Evolutionary conservation across 176 grass and related monocot genomes (phyloP), one percentile per base, ranked within the genome.

Genomic region (Zoysia japonica): DNA sequence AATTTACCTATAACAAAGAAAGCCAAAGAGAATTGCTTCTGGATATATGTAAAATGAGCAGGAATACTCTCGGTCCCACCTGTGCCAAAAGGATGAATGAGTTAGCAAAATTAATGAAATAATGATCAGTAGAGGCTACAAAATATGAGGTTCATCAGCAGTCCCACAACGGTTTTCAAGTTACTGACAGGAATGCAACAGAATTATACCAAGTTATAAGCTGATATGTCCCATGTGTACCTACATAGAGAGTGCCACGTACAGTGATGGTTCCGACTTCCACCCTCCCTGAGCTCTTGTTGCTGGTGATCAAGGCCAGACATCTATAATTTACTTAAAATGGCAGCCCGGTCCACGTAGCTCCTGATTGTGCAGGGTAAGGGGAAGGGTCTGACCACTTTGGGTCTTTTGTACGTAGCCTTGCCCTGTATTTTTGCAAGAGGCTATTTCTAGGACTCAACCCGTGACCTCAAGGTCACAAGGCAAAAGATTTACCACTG

Each of bases 61-160:
- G 11, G 11, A 39, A 75, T 42, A 61, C 1, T 9, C 53, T 35
- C 12, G 11, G 56, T 80, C 52, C 70, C 28, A 16, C 14, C 16
- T 74, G 50, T 74, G 50, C 35, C 50, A 59, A 35, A 59, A 74
- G 42, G 76, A 80, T 74, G 68, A 65, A 80, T 16, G 17, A 67
- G 61, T 67, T 47, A 68, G 61, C 65, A 53, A 2, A 59, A 19
- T 16, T 45, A 1, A 64, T 19, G 4, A 76, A 47, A 3, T 74
- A 85, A 3, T 74, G 79, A 59, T 13, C 56, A 63, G 2, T 13
- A 61, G 42, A 9, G 36, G 15, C 44, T 60, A 75, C 61, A 67
- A 12, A 76, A 13, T 47, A 74, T 67, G 54, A 49, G 39, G 19
- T 80, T 68, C 62, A 68, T 51, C 36, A 51, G 72, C 7, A 61